A percentile compares a stretch with the other conserved stretches of the same genome.
phyloP scores from a whole-genome alignment of 2,329 filamentous ascomycete species.

The Sarocladiaceae sp. region DNA sequence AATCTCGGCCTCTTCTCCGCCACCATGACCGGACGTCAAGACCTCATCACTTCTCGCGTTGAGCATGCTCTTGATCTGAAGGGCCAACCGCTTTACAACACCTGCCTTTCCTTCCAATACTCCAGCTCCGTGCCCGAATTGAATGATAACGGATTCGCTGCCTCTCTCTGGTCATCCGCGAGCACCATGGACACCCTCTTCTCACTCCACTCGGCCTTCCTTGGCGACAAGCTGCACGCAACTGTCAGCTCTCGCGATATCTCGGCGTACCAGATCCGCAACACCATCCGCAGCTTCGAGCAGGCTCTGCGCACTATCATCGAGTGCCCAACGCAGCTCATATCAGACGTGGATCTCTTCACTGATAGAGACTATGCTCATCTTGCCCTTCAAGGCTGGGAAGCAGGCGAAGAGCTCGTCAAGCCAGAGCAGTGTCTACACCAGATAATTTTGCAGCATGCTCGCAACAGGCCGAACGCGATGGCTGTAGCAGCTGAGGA shows the following conservation, averaged over 20 bases:
- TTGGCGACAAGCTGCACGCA: slow-evolving; percentile 32
- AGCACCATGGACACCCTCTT: slow-evolving; percentile 41
- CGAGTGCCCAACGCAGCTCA: slow-evolving; percentile 29
- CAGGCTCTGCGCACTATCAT: slow-evolving; percentile 42
- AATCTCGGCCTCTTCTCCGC: slow-evolving; percentile 23
- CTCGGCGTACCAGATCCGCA: slow-evolving; percentile 35
- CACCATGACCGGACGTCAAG: slow-evolving; percentile 28
- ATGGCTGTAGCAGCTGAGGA: slow-evolving; percentile 39
- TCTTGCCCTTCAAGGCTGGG: slow-evolving; percentile 46
- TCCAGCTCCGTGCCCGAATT: slow-evolving; percentile 1
- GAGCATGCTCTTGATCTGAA: slow-evolving; percentile 38
- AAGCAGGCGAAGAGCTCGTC: slow-evolving; percentile 22
- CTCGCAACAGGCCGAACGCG: slow-evolving; percentile 29
- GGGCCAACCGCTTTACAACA: slow-evolving; percentile 42
- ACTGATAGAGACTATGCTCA: slow-evolving; percentile 49
- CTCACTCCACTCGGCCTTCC: slow-evolving; percentile 37
- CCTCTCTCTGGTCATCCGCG: slow-evolving; percentile 15
- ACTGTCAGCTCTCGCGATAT: slow-evolving; percentile 40
- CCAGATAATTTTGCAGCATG: slow-evolving; percentile 36
- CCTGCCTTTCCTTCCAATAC: slow-evolving; percentile 36
- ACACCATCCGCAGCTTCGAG: slow-evolving; percentile 47
- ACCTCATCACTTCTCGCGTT: slow-evolving; percentile 38
- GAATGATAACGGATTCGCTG: slow-evolving; percentile 6
- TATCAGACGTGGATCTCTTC: slow-evolving; percentile 46
- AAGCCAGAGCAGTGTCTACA: slow-evolving; percentile 37